Conservation (phyloP, 345 rosid species). For the Raphanus raphanistrum region DNA sequence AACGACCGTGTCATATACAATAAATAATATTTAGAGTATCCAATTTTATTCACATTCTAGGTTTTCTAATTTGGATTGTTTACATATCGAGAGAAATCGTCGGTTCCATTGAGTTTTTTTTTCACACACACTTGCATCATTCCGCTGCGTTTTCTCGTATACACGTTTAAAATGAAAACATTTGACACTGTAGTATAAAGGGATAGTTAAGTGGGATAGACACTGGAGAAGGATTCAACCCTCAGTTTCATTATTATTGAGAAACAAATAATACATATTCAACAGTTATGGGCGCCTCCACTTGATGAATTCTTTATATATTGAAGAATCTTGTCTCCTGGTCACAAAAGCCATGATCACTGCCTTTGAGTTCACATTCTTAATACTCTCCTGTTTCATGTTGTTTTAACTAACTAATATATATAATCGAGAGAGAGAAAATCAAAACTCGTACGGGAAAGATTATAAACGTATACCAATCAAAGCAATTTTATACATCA, state of each 20-base stretch:
- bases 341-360: slow-evolving; percentile 36
- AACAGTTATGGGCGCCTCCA: slow-evolving; percentile 38
- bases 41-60: background rate
- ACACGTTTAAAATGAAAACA: background rate
- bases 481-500: background rate
- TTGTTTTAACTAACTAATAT: background rate
- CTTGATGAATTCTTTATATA: slow-evolving; percentile 26
- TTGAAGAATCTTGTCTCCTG: slow-evolving; percentile 32
- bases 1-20: background rate
- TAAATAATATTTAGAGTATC: background rate
- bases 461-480: too few relatives aligned
- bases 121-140: background rate
- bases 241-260: slow-evolving; percentile 26
- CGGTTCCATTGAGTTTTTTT: background rate
- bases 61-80: background rate
- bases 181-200: slow-evolving; percentile 8
- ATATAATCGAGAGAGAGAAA: background rate
- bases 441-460: background rate
- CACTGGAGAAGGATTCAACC: slow-evolving; percentile 33
- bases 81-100: background rate
- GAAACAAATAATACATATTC: slow-evolving; percentile 28
- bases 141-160: background rate
- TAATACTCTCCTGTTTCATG: slow-evolving; percentile 4
- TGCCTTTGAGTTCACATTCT: slow-evolving; percentile 16
- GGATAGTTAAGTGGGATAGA: slow-evolving; percentile 25